Conservation (phyloP, 805 yeast species). For the Pachysolen tannophilus region DNA sequence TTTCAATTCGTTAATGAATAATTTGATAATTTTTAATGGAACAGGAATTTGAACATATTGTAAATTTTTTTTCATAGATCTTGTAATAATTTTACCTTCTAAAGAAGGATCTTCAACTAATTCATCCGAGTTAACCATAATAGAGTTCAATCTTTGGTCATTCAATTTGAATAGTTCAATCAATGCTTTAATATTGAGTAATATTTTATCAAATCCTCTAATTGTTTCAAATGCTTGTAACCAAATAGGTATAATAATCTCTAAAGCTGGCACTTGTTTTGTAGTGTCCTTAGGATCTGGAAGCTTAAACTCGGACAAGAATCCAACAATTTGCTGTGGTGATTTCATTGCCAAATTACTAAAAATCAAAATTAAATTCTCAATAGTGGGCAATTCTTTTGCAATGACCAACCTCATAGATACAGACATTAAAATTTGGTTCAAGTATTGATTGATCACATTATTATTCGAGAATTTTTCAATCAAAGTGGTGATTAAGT, state of each 20-base stretch:
- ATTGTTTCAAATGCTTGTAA: slow-evolving; percentile 72
- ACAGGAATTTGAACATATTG: slow-evolving; percentile 60
- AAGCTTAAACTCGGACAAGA: slow-evolving; percentile 37
- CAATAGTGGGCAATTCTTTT: slow-evolving; percentile 63
- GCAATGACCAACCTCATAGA: slow-evolving; percentile 59
- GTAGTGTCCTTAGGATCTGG: slow-evolving; percentile 15
- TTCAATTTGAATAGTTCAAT: slow-evolving; percentile 54
- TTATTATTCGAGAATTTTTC: slow-evolving; percentile 24
- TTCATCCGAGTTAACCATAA: slow-evolving; percentile 74
- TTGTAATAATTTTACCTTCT: slow-evolving; percentile 52
- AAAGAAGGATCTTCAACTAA: slow-evolving; percentile 38
- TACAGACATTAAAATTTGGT: slow-evolving; percentile 65
- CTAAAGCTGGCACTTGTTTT: slow-evolving; percentile 32
- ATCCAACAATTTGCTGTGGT: slow-evolving; percentile 54
- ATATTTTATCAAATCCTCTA: slow-evolving; percentile 69
- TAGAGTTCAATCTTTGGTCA: slow-evolving; percentile 39
- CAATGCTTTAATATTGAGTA: slow-evolving; percentile 61
- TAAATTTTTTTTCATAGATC: slow-evolving; percentile 71
- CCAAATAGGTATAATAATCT: slow-evolving; percentile 70
- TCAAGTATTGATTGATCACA: slow-evolving; percentile 32
- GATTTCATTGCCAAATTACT: slow-evolving; percentile 61
- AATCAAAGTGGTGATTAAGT: slow-evolving; percentile 22
- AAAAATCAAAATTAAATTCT: slow-evolving; percentile 68
- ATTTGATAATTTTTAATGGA: slow-evolving; percentile 61
- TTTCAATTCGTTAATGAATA: slow-evolving; percentile 60